A percentile compares a stretch with the other conserved stretches of the same genome.
Conservation (phyloP, 2,329 filamentous ascomycete species). For the Cercospora sp. region DNA sequence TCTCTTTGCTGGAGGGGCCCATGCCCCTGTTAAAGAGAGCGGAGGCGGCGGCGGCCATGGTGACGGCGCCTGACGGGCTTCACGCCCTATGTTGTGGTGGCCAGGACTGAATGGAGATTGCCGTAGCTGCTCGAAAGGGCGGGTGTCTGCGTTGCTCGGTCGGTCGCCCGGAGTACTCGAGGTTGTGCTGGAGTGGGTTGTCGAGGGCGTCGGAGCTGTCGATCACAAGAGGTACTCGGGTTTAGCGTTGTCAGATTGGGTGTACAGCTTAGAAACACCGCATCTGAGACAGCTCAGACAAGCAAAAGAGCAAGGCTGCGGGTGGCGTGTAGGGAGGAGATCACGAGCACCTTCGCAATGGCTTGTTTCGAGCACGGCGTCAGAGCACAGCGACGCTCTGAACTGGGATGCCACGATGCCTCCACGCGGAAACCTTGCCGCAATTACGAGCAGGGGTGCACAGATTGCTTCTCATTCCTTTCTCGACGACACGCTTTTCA, state of each 20-base stretch:
- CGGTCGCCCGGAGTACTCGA: neutral
- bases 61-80: slow-evolving; percentile 26
- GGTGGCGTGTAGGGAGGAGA: neutral
- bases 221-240: slow-evolving; percentile 6
- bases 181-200: neutral
- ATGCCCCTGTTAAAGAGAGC: slow-evolving; percentile 41
- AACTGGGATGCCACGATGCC: neutral
- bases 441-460: neutral
- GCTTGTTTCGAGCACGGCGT: slow-evolving; percentile 1
- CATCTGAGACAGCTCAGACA: neutral
- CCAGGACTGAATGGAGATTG: slow-evolving; percentile 9
- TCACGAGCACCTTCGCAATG: slow-evolving; percentile 2
- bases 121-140: neutral
- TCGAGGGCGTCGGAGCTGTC: slow-evolving; percentile 10
- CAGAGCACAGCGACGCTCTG: neutral
- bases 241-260: neutral
- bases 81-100: slow-evolving; percentile 17
- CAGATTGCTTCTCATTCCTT: neutral
- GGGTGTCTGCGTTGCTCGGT: neutral
- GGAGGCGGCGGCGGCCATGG: slow-evolving; percentile 39
- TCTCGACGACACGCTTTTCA: neutral
- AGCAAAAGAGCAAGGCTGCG: neutral
- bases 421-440: neutral
- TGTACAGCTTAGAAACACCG: slow-evolving; percentile 1
- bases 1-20: slow-evolving; percentile 37